Percentiles rank a stretch among this genome's conserved stretches.
phyloP scores from a whole-genome alignment of 164 flowering plant species.

The Nymphaea colorata region DNA sequence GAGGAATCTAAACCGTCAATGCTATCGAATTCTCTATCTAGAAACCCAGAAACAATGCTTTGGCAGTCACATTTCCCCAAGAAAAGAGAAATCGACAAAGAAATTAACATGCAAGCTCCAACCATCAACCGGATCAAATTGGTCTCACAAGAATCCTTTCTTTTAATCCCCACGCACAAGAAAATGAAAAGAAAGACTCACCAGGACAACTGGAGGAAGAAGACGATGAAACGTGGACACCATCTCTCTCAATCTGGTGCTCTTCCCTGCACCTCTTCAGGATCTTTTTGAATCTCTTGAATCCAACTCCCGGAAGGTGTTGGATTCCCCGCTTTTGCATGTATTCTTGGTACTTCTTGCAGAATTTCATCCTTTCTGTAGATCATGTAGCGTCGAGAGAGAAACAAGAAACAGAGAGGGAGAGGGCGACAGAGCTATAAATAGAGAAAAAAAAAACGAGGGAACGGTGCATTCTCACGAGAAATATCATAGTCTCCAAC shows the following conservation, averaged over 20 bases:
- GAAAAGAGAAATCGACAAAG: no score
- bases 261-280: constrained; percentile 58
- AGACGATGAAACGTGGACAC: constrained; percentile 12
- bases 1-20: no score
- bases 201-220: constrained; percentile 53
- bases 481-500: no score
- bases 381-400: not conserved
- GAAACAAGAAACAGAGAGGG: not conserved
- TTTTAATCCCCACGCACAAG: not conserved
- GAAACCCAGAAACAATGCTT: no score
- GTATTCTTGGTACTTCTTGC: constrained; percentile 81
- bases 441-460: no score
- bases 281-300: constrained; percentile 70
- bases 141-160: no score
- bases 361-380: constrained; percentile 61
- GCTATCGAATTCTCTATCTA: no score
- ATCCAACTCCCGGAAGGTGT: constrained; percentile 51
- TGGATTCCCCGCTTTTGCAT: constrained; percentile 53
- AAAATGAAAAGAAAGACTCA: not conserved
- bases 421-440: no score
- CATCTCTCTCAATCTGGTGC: constrained; percentile 12
- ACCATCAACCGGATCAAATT: no score
- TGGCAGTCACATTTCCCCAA: no score
- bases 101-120: no score
- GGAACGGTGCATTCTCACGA: no score